These are phyloP conservation scores for Epichloe sylvatica DNA, from an alignment of 2,329 filamentous ascomycete species.

Conservation along the genomic window DNA sequence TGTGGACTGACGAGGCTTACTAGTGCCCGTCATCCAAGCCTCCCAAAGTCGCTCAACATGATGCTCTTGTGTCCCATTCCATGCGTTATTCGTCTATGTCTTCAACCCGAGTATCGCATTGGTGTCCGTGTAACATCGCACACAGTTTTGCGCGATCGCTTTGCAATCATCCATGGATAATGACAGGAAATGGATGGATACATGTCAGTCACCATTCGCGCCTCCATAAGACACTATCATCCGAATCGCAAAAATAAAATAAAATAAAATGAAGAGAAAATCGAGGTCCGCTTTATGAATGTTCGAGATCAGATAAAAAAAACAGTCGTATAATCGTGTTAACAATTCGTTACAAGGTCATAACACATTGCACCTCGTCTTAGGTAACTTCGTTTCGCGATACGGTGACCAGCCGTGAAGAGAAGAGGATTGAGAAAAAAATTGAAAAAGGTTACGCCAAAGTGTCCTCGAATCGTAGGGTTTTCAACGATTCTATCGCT, in stretches of 20 bases:
- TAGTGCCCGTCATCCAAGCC: conserved; percentile 5
- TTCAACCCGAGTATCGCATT: conserved; percentile 8
- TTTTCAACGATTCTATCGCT: conserved; percentile 4
- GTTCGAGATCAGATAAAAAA: conserved; percentile 2
- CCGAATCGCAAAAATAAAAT: background rate
- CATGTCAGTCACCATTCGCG: conserved; percentile 13
- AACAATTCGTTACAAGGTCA: conserved; percentile 17
- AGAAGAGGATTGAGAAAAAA: conserved; percentile 16
- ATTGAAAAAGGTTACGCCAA: conserved; percentile 1
- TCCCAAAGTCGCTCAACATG: conserved; percentile 7
- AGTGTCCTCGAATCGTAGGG: background rate
- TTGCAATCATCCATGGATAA: conserved; percentile 1
- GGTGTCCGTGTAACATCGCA: conserved; percentile 5
- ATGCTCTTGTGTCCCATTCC: conserved; percentile 6
- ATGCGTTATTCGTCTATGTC: conserved; percentile 10
- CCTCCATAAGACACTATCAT: background rate
- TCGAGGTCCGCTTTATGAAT: background rate
- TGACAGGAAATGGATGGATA: conserved; percentile 11
- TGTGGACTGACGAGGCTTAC: background rate
- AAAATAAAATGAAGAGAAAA: background rate
- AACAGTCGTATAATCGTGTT: conserved; percentile 21
- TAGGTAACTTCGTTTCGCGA: conserved; percentile 19
- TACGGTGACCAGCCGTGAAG: conserved; percentile 20
- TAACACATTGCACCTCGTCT: conserved; percentile 20
- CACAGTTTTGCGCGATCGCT: background rate